Evolutionary conservation across 2,329 filamentous ascomycete genomes (phyloP).

Genomic region (Grosmannia penicillata): DNA sequence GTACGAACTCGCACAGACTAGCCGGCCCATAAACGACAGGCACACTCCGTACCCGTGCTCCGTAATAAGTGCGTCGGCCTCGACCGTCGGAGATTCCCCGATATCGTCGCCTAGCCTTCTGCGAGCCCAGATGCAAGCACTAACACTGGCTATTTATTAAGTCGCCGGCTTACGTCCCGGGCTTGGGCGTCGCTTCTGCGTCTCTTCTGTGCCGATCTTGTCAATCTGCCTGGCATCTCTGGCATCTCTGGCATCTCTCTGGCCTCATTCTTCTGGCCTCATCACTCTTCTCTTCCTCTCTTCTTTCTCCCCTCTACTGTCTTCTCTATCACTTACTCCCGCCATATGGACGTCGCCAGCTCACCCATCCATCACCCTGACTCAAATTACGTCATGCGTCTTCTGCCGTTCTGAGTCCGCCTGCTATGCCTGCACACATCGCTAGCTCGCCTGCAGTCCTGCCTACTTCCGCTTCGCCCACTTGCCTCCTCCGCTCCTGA

Average conservation of each 20-base stretch:
- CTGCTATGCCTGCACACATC: neutral
- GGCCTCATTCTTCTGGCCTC: neutral
- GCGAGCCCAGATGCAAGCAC: too few relatives aligned
- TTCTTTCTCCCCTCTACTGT: neutral
- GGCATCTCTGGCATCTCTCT: neutral
- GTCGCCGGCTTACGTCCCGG: too few relatives aligned
- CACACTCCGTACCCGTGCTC: too few relatives aligned
- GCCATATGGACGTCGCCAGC: too few relatives aligned
- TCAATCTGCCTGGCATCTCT: neutral
- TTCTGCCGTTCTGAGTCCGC: too few relatives aligned
- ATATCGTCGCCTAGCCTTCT: too few relatives aligned
- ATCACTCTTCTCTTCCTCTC: neutral
- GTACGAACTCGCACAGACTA: neutral
- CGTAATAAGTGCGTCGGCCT: too few relatives aligned
- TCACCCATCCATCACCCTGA: too few relatives aligned
- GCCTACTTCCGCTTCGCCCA: neutral
- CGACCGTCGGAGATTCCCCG: conserved; percentile 1
- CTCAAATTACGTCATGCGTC: too few relatives aligned
- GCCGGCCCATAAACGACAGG: neutral
- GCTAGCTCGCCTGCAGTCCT: neutral
- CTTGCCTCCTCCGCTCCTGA: neutral
- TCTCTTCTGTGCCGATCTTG: neutral
- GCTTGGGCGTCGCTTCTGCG: too few relatives aligned
- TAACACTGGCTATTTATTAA: neutral
- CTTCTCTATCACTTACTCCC: neutral